Conservation (phyloP, 169 alveolate genomes). For the Plasmodium adleri region DNA sequence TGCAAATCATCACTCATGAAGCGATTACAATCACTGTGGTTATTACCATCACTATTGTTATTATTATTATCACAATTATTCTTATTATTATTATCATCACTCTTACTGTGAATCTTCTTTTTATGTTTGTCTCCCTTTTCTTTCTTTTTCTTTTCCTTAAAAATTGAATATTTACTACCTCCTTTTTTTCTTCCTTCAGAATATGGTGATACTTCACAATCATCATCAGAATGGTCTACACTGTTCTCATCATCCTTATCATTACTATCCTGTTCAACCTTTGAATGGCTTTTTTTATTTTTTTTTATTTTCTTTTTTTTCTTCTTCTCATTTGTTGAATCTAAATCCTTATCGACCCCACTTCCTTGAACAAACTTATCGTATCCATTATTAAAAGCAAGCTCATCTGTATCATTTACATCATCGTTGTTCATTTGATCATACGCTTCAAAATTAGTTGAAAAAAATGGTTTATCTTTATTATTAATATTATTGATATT, state of each 20-base stretch:
- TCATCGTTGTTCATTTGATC: background rate
- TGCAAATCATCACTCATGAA: background rate
- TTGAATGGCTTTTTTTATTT: background rate
- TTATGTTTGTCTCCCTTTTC: background rate
- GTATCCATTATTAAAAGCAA: background rate
- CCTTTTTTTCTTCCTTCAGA: no score
- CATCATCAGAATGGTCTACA: no score
- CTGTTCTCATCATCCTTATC: no score
- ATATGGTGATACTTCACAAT: no score
- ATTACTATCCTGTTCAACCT: no score
- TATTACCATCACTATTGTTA: no score
- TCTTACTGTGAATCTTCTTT: background rate
- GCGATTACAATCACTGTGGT: background rate
- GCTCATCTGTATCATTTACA: background rate
- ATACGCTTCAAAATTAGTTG: background rate
- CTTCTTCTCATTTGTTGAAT: background rate
- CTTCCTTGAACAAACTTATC: no score
- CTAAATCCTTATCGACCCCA: background rate
- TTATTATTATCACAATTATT: no score
- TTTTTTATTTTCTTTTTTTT: conserved; percentile 5
- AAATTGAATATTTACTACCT: no score
- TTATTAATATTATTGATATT: background rate
- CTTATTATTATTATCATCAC: background rate
- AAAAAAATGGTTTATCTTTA: background rate
- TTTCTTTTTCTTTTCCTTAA: conserved; percentile 6